phyloP scores from a whole-genome alignment of 345 rosid species.

The Eucalyptus tenuipes region DNA sequence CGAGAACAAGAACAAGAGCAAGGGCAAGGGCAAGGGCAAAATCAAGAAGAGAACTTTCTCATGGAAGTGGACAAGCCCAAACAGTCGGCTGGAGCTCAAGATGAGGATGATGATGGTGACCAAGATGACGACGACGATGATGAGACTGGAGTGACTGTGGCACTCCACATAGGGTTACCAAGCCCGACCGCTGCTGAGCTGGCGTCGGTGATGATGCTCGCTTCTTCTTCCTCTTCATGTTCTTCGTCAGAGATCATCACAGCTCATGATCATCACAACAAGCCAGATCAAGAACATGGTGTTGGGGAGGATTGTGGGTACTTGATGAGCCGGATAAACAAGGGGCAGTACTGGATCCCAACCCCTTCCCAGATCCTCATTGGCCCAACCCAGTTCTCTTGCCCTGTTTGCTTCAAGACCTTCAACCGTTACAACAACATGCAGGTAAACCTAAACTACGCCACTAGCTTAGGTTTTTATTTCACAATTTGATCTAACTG shows the following conservation, averaged over 20 bases:
- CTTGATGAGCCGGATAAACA: slow-evolving; percentile 60
- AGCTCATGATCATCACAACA: not conserved
- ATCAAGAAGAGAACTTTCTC: slow-evolving; percentile 4
- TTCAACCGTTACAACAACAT: slow-evolving; percentile 98
- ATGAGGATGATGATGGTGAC: slow-evolving; percentile 1
- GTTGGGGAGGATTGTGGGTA: slow-evolving; percentile 39
- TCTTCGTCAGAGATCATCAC: slow-evolving; percentile 26
- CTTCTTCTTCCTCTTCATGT: not conserved
- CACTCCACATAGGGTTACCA: slow-evolving; percentile 92
- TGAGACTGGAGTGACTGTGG: slow-evolving; percentile 55
- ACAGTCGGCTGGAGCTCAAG: not conserved
- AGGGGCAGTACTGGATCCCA: slow-evolving; percentile 98
- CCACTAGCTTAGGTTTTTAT: not conserved
- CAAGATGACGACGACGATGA: not conserved
- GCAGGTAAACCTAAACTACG: slow-evolving; percentile 42
- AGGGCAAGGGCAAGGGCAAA: not conserved
- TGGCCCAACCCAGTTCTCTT: slow-evolving; percentile 96
- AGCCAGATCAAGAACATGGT: slow-evolving; percentile 22
- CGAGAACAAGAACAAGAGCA: not conserved
- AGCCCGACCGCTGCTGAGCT: slow-evolving; percentile 79
- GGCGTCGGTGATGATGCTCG: slow-evolving; percentile 9
- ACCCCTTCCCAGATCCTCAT: slow-evolving; percentile 96
- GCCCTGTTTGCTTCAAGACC: slow-evolving; percentile 96
- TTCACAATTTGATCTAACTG: not conserved
- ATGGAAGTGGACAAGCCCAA: not conserved